These are phyloP conservation scores for Balansia obtecta DNA, from an alignment of 2,329 filamentous ascomycete species.

Conservation along the genomic window DNA sequence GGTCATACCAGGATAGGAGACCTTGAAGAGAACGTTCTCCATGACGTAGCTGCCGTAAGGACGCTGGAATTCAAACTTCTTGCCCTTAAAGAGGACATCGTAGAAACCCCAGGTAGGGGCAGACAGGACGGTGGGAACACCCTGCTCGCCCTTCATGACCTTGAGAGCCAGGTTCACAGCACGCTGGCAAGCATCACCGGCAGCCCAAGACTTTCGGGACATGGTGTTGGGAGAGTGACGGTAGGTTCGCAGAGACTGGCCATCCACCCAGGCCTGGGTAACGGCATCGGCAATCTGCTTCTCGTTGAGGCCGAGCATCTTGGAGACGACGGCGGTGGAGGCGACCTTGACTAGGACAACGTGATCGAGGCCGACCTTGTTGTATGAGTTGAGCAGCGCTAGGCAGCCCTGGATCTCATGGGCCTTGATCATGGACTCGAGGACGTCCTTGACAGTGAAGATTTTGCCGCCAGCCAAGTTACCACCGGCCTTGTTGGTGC, in stretches of 20 bases:
- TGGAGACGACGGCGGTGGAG: slow-evolving; percentile 83
- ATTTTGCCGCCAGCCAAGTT: slow-evolving; percentile 83
- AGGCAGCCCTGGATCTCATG: slow-evolving; percentile 98
- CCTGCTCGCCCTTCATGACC: slow-evolving; percentile 82
- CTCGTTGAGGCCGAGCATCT: slow-evolving; percentile 84
- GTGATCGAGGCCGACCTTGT: slow-evolving; percentile 96
- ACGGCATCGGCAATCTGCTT: slow-evolving; percentile 89
- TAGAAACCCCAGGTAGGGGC: slow-evolving; percentile 97
- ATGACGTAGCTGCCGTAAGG: slow-evolving; percentile 97
- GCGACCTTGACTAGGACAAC: slow-evolving; percentile 97
- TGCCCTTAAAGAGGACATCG: slow-evolving; percentile 92
- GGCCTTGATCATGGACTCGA: slow-evolving; percentile 98
- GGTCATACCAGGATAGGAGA: slow-evolving; percentile 85
- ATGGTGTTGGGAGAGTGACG: slow-evolving; percentile 97
- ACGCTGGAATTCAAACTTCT: slow-evolving; percentile 92
- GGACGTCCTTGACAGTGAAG: slow-evolving; percentile 77
- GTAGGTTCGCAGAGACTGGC: slow-evolving; percentile 92
- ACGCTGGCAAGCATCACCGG: slow-evolving; percentile 92
- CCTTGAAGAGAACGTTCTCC: slow-evolving; percentile 99
- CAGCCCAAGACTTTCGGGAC: slow-evolving; percentile 98
- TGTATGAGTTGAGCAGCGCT: slow-evolving; percentile 95
- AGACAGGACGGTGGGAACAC: slow-evolving; percentile 83
- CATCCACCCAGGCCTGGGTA: slow-evolving; percentile 95
- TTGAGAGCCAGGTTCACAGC: slow-evolving; percentile 86
- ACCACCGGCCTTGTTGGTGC: slow-evolving; percentile 63